Percentiles rank a stretch among this genome's conserved stretches.
These are phyloP conservation scores for Schoenoplectus tabernaemontani DNA, from an alignment of 202 grass and related monocot species.

Conservation along the genomic window DNA sequence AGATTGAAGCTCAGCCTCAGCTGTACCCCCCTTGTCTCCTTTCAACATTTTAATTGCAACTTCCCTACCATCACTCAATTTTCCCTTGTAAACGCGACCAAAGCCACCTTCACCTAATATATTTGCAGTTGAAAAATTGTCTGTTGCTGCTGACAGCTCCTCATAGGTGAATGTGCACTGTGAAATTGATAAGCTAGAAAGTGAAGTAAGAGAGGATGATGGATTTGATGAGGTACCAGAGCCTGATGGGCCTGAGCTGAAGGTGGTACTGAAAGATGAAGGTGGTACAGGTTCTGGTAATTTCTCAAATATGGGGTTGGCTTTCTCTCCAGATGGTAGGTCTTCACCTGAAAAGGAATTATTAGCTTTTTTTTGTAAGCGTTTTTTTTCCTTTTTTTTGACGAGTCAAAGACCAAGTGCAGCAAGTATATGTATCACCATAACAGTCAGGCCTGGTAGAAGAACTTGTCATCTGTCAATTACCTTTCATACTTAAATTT, in stretches of 20 bases:
- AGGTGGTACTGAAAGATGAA: constrained; percentile 13
- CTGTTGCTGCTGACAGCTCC: constrained; percentile 56
- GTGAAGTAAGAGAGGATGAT: constrained; percentile 11
- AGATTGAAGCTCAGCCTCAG: constrained; percentile 83
- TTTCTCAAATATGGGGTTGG: not conserved
- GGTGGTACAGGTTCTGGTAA: constrained; percentile 7
- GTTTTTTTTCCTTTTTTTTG: too few relatives aligned
- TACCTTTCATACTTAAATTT: too few relatives aligned
- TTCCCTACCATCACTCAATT: constrained; percentile 61
- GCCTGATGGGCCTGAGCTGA: not conserved
- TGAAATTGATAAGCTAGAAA: not conserved
- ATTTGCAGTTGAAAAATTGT: constrained; percentile 51
- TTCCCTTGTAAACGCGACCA: constrained; percentile 74
- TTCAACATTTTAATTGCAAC: constrained; percentile 91
- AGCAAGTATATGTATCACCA: too few relatives aligned
- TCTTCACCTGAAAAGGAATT: not conserved
- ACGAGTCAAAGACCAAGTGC: too few relatives aligned
- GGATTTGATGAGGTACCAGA: constrained; percentile 1
- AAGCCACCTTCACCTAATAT: constrained; percentile 86
- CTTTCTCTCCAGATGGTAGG: not conserved
- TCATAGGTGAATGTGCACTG: constrained; percentile 77
- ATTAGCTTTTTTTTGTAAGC: not conserved
- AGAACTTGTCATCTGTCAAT: too few relatives aligned
- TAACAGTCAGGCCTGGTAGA: too few relatives aligned
- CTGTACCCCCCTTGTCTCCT: constrained; percentile 51